These are phyloP conservation scores for Polygonum maritimum DNA, from an alignment of 148 eudicot species.

Conservation along the genomic window DNA sequence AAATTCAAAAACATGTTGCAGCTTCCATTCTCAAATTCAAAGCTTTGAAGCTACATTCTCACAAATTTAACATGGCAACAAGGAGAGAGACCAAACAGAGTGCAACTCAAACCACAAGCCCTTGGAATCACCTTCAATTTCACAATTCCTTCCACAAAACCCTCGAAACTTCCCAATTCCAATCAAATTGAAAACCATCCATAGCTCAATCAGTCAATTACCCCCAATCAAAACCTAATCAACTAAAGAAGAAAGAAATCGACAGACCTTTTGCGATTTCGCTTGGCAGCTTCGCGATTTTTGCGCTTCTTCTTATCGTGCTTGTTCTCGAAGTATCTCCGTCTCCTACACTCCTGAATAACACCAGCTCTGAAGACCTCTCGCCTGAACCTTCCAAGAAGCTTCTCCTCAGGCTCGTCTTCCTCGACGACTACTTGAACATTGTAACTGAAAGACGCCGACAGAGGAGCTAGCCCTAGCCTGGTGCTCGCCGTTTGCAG, in stretches of 20 bases:
- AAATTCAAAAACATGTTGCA: not conserved
- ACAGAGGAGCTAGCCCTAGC: conserved; percentile 1
- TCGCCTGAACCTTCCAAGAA: conserved; percentile 53
- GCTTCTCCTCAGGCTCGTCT: conserved; percentile 63
- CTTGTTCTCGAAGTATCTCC: conserved; percentile 62
- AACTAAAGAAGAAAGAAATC: not conserved
- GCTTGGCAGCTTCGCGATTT: conserved; percentile 87
- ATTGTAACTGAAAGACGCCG: conserved; percentile 49
- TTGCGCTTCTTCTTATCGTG: conserved; percentile 83
- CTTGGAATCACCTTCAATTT: not conserved
- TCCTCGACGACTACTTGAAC: conserved; percentile 84
- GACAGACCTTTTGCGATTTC: conserved; percentile 62
- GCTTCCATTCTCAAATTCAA: not conserved
- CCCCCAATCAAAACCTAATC: not conserved
- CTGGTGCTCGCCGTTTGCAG: not conserved
- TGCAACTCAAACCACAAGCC: not conserved
- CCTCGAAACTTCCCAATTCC: not conserved
- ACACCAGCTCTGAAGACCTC: conserved; percentile 85
- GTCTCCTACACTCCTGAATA: conserved; percentile 69
- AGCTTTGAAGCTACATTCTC: not conserved
- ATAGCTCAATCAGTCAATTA: not conserved
- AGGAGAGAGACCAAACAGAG: not conserved
- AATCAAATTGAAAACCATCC: not conserved
- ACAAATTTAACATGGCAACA: not conserved
- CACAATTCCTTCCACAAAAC: not conserved